Evolutionary conservation across 306 rosid species (phyloP).

Genomic region (Castanospermum australe): DNA sequence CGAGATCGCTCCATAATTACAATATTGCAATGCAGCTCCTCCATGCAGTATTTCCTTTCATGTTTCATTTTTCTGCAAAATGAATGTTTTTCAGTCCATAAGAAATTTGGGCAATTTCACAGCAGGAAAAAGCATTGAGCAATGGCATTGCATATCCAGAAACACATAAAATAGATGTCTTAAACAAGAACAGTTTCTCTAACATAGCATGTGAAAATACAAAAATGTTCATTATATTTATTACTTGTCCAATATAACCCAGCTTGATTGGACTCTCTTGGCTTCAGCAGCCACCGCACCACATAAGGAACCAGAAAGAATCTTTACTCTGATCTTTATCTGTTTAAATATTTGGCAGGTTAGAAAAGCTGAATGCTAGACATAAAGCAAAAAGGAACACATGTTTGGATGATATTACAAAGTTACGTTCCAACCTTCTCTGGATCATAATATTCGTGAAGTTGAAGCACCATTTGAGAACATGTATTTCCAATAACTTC

Average conservation of each 20-base stretch:
- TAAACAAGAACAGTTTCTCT: not conserved
- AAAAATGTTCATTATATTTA: conserved; percentile 6
- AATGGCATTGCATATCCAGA: not conserved
- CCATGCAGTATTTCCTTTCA: conserved; percentile 66
- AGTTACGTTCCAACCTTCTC: conserved; percentile 45
- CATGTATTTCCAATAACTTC: conserved; percentile 59
- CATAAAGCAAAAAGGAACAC: not conserved
- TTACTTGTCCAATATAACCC: conserved; percentile 78
- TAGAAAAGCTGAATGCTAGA: conserved; percentile 7
- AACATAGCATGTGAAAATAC: not conserved
- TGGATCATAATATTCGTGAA: conserved; percentile 61
- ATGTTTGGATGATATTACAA: not conserved
- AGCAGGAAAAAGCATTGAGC: not conserved
- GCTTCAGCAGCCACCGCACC: conserved; percentile 72
- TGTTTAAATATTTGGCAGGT: conserved; percentile 24
- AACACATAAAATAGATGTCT: not conserved
- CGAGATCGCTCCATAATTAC: conserved; percentile 55
- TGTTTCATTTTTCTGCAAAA: conserved; percentile 52
- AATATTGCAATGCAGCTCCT: conserved; percentile 68
- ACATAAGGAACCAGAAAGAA: conserved; percentile 35
- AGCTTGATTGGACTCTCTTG: conserved; percentile 65
- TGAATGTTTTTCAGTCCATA: not conserved
- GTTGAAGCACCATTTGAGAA: conserved; percentile 64
- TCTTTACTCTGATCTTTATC: conserved; percentile 66
- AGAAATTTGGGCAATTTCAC: not conserved